A percentile compares a stretch with the other conserved stretches of the same genome.
These are phyloP conservation scores for Quillaja saponaria DNA, from an alignment of 306 rosid genomes.

Conservation along the genomic window DNA sequence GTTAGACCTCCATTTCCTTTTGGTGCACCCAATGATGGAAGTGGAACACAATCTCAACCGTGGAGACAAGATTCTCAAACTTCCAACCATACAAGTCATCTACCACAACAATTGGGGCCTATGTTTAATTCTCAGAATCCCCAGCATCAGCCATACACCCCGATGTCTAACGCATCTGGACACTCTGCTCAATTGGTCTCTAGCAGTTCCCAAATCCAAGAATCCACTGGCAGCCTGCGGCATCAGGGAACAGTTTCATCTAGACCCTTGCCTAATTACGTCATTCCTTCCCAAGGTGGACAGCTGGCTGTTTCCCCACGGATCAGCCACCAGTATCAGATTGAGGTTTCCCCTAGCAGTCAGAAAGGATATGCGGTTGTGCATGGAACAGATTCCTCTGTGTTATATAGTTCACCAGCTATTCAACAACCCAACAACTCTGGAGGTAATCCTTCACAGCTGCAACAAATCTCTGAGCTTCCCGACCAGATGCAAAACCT, in stretches of 20 bases:
- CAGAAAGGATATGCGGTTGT: conserved; percentile 57
- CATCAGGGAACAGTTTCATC: conserved; percentile 57
- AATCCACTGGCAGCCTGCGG: conserved; percentile 47
- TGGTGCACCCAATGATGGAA: conserved; percentile 44
- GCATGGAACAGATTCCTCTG: conserved; percentile 66
- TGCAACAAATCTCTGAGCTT: conserved; percentile 50
- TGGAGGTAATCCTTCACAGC: conserved; percentile 52
- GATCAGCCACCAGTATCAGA: conserved; percentile 59
- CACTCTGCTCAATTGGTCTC: conserved; percentile 50
- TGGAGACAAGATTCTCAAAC: conserved; percentile 83
- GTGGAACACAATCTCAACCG: conserved; percentile 57
- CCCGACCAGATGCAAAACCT: conserved; percentile 64
- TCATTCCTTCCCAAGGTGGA: conserved; percentile 57
- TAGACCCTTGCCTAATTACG: conserved; percentile 54
- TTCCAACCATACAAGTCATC: conserved; percentile 56
- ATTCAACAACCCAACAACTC: conserved; percentile 54
- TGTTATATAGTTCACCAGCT: conserved; percentile 56
- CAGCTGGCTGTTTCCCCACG: conserved; percentile 50
- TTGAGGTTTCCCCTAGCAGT: conserved; percentile 45
- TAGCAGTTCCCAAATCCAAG: conserved; percentile 64
- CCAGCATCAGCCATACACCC: conserved; percentile 75
- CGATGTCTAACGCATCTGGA: conserved; percentile 49
- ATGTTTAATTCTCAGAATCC: conserved; percentile 53
- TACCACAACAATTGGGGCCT: conserved; percentile 61
- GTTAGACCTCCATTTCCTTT: conserved; percentile 60